Conservation (phyloP, 768 basidiomycete species). For the Trametes elegans region DNA sequence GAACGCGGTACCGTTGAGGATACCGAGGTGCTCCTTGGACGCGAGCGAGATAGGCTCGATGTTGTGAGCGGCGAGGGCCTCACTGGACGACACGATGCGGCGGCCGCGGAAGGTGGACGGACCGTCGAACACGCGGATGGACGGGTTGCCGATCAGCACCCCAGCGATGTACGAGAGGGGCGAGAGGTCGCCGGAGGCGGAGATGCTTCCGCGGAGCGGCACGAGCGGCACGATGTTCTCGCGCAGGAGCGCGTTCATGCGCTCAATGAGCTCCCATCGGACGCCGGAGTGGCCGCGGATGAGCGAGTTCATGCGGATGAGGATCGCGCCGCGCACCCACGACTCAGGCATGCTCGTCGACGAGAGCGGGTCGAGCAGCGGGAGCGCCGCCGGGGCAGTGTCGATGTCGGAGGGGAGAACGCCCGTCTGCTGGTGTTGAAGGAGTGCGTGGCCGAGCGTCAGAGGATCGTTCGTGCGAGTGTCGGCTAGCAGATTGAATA, state of each 20-base stretch:
- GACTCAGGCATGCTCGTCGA: constrained; percentile 78
- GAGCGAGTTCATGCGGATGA: constrained; percentile 86
- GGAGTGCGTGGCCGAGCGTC: constrained; percentile 74
- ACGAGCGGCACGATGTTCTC: constrained; percentile 78
- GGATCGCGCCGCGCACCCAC: constrained; percentile 86
- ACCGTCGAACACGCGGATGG: constrained; percentile 68
- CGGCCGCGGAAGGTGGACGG: constrained; percentile 47
- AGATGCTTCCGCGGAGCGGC: constrained; percentile 81
- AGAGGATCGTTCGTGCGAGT: constrained; percentile 76
- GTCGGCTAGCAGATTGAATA: constrained; percentile 49
- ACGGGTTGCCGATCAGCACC: constrained; percentile 74
- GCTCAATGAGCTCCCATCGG: constrained; percentile 74
- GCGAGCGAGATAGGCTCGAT: constrained; percentile 65
- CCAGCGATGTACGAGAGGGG: constrained; percentile 85
- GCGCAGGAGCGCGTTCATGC: constrained; percentile 69
- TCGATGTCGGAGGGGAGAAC: constrained; percentile 61
- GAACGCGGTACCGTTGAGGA: constrained; percentile 85
- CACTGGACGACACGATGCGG: constrained; percentile 49
- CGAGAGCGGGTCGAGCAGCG: constrained; percentile 66
- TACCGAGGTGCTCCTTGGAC: constrained; percentile 78
- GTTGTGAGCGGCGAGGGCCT: constrained; percentile 57
- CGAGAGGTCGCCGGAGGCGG: constrained; percentile 79
- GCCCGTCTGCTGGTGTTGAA: constrained; percentile 81
- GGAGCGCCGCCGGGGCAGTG: constrained; percentile 49
- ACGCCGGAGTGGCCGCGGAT: constrained; percentile 88